Percentiles rank a stretch among this genome's conserved stretches.
Conservation (phyloP, 768 basidiomycete species). For the Calvatia gigantea region DNA sequence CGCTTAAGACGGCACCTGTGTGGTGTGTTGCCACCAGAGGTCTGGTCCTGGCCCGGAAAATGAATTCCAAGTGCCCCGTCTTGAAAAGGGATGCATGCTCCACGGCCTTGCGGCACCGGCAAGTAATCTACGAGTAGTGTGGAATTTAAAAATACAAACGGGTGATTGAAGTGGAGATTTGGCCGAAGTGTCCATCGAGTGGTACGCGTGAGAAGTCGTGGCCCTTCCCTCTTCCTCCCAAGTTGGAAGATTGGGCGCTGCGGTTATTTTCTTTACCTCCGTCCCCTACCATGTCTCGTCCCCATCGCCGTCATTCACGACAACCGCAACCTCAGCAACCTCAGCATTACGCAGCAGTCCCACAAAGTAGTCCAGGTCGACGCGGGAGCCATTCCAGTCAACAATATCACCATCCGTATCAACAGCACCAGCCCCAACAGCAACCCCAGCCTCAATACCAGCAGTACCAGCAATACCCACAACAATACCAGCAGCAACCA, state of each 20-base stretch:
- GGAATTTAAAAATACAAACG: not conserved
- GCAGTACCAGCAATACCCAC: slow-evolving; percentile 5
- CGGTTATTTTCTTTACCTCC: slow-evolving; percentile 10
- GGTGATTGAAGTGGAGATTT: slow-evolving; percentile 15
- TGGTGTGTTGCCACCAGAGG: too few species aligned
- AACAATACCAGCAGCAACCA: slow-evolving; percentile 5
- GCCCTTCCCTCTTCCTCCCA: slow-evolving; percentile 16
- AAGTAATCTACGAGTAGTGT: slow-evolving; percentile 1
- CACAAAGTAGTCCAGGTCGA: slow-evolving; percentile 46
- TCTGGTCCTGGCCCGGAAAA: too few species aligned
- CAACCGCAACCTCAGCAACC: slow-evolving; percentile 42
- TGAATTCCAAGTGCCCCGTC: not conserved
- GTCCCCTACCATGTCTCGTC: slow-evolving; percentile 32
- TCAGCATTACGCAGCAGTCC: slow-evolving; percentile 59
- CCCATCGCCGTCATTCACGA: slow-evolving; percentile 34
- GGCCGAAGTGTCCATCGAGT: not conserved
- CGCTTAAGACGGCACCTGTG: too few species aligned
- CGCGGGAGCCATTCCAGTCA: slow-evolving; percentile 19
- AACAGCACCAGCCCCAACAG: slow-evolving; percentile 22
- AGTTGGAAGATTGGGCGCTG: slow-evolving; percentile 15
- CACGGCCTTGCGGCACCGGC: slow-evolving; percentile 4
- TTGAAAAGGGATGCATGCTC: not conserved
- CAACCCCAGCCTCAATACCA: slow-evolving; percentile 12
- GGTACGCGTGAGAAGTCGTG: slow-evolving; percentile 24
- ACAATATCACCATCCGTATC: slow-evolving; percentile 22